Evolutionary conservation across 2,329 filamentous ascomycete species (phyloP).

Genomic region (Nemania sp.): DNA sequence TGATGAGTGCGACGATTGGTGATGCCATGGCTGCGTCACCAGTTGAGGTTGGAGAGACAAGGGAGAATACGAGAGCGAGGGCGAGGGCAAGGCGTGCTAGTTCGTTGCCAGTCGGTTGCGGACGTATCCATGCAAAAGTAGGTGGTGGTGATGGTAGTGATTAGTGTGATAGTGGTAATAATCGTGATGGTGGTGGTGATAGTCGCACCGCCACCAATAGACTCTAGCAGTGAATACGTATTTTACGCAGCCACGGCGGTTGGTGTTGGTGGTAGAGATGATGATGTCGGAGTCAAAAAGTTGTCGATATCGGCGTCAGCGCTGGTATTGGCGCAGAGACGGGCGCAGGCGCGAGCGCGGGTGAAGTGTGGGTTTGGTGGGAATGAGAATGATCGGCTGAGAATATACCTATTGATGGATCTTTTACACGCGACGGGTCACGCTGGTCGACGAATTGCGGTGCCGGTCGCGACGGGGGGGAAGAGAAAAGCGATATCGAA

Average conservation of each 20-base stretch:
- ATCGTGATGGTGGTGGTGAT: constrained; percentile 7
- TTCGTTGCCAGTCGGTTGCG: constrained; percentile 1
- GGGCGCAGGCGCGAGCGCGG: constrained; percentile 10
- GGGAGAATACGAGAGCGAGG: neutral
- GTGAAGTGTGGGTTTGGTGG: neutral
- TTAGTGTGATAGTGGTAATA: too few species aligned
- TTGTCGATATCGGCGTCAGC: constrained; percentile 3
- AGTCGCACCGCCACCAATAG: too few species aligned
- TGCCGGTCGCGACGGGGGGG: constrained; percentile 17
- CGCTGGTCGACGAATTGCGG: constrained; percentile 20
- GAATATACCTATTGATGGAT: neutral
- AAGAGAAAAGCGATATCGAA: neutral
- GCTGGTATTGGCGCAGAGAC: constrained; percentile 9
- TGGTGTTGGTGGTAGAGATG: neutral
- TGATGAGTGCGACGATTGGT: constrained; percentile 37
- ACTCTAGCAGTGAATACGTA: too few species aligned
- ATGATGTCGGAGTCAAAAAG: neutral
- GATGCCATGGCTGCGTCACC: constrained; percentile 36
- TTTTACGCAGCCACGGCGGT: neutral
- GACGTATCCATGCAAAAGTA: constrained; percentile 15
- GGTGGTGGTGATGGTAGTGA: neutral
- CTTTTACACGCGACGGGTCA: constrained; percentile 23
- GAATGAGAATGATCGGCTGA: neutral
- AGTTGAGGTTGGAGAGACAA: neutral
- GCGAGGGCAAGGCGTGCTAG: neutral